A percentile compares a stretch with the other conserved stretches of the same genome.
Conservation (phyloP, 2,329 filamentous ascomycete species). For the Mycogone perniciosa region DNA sequence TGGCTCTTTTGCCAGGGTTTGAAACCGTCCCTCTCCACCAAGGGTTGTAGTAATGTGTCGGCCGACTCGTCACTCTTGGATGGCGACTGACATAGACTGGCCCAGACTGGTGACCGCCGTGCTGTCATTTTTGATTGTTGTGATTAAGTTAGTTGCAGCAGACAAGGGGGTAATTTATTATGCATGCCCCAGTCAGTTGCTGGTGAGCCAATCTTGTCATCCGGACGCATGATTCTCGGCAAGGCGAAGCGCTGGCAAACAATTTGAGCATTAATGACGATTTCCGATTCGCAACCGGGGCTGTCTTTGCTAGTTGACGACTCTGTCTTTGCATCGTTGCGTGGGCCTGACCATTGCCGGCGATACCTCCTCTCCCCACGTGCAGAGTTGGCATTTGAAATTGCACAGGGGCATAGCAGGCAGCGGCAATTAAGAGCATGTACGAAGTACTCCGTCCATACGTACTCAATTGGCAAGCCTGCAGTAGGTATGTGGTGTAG, state of each 20-base stretch:
- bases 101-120: no score
- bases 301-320: background rate
- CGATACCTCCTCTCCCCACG: background rate
- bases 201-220: background rate
- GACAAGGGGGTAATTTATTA: background rate
- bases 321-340: background rate
- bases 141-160: background rate
- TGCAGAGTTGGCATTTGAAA: slow-evolving; percentile 6
- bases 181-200: background rate
- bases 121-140: background rate
- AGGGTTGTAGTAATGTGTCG: no score
- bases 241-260: slow-evolving; percentile 4
- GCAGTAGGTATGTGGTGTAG: no score
- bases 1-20: slow-evolving; percentile 21
- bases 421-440: background rate
- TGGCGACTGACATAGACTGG: no score
- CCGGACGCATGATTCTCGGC: background rate
- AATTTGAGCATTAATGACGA: background rate
- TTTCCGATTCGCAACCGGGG: background rate
- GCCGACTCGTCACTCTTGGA: no score
- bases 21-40: background rate
- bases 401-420: slow-evolving; percentile 8
- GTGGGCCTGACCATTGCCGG: background rate
- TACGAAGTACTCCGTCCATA: background rate
- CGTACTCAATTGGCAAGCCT: no score